phyloP scores from a whole-genome alignment of 2,329 filamentous ascomycete genomes.

The Alternaria postmessia region DNA sequence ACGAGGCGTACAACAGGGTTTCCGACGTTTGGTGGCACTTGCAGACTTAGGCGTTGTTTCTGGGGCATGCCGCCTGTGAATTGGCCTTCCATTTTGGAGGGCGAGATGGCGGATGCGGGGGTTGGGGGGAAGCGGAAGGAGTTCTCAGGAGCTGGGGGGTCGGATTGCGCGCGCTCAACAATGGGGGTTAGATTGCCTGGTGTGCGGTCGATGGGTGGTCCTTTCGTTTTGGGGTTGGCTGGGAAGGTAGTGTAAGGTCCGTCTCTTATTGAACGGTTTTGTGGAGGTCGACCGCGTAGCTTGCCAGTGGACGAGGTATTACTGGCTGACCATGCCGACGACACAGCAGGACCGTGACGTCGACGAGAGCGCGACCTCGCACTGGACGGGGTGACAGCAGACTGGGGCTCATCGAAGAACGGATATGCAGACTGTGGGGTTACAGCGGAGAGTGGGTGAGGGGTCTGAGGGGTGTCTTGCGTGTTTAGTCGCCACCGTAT shows the following conservation, averaged over 20 bases:
- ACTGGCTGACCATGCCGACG: slow-evolving; percentile 84
- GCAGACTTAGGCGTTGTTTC: slow-evolving; percentile 65
- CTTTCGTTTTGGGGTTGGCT: slow-evolving; percentile 63
- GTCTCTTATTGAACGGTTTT: slow-evolving; percentile 71
- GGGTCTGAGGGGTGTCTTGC: slow-evolving; percentile 69
- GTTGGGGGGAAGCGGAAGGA: slow-evolving; percentile 52
- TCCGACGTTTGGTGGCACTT: slow-evolving; percentile 68
- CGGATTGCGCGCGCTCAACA: slow-evolving; percentile 53
- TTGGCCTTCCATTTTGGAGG: slow-evolving; percentile 34
- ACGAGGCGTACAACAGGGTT: slow-evolving; percentile 67
- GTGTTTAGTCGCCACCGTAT: slow-evolving; percentile 62
- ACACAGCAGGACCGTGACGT: slow-evolving; percentile 85
- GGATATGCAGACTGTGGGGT: slow-evolving; percentile 67
- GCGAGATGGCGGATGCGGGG: slow-evolving; percentile 49
- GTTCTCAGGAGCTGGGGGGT: slow-evolving; percentile 47
- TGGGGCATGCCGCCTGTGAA: slow-evolving; percentile 31
- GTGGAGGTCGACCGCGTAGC: slow-evolving; percentile 79
- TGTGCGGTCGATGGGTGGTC: slow-evolving; percentile 56
- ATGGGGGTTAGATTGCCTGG: slow-evolving; percentile 55
- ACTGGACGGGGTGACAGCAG: slow-evolving; percentile 73
- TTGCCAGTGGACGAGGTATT: slow-evolving; percentile 71
- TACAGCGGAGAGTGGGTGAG: slow-evolving; percentile 80
- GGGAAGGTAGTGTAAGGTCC: slow-evolving; percentile 75
- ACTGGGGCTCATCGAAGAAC: slow-evolving; percentile 70
- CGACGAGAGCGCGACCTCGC: slow-evolving; percentile 62